Evolutionary conservation across 106 monocot species (phyloP), one percentile per base, ranked within the genome.

Genomic region (Dendrobium catenatum): DNA sequence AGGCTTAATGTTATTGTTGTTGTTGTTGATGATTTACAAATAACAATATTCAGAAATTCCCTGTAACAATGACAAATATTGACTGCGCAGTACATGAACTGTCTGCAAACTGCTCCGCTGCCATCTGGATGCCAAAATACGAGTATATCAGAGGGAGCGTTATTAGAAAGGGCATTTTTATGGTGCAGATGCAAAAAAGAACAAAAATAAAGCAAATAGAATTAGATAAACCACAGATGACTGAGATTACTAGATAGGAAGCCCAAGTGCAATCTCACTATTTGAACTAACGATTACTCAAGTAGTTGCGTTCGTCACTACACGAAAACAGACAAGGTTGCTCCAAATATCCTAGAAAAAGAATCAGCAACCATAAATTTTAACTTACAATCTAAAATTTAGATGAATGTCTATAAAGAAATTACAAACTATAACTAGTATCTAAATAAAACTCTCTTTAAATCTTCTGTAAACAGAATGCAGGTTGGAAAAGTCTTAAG

Each of bases 81-180:
- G 59, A 98, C 97, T 83, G 95, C 92, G 95, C 97, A 98, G 72
- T 95, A 98, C 85, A 98, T 93, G 85, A 95, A 95, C 20, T n/a
- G 91, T 91, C 59, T 93, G 95, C 77, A 98, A 74, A 70, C 91
- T 87, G 82, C 82, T 98, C 43, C 98, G 89, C 41, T 95, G 93
- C 95, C 95, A 91, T 84, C 98, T 98, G 88, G 83, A 91, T 7
- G 77, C 26, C 49, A 55, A 83, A 79, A 55, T 27, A 40, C 72
- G 73, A 64, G 61, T 0, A 43, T 68, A 58, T 81, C 61, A 82
- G 27, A 2, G 51, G 31, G 20, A 42, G 31, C 17, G 40, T 7
- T n/a, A 48, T 8, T n/a, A 77, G 2, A 2, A 54, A 54, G 22
- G 0, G 4, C 29, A 77, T 31, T 27, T 27, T 55, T 15, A 43